A percentile compares a stretch with the other conserved stretches of the same genome.
phyloP scores from a whole-genome alignment of 345 rosid genomes.

The Citrus maxima region DNA sequence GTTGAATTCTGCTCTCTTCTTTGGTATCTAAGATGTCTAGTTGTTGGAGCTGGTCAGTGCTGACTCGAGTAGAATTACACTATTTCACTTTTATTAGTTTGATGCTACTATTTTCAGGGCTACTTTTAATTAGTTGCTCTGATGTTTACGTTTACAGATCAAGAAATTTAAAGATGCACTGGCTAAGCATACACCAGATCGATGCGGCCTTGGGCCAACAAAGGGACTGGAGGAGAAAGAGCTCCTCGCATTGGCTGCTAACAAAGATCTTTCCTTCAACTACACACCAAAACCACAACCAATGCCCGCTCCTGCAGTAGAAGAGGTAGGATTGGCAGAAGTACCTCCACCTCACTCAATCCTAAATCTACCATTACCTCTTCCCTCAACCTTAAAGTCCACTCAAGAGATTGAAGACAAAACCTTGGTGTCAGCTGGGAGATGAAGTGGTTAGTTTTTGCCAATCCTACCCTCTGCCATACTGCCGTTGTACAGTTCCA shows the following conservation, averaged over 20 bases:
- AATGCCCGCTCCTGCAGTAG: conserved; percentile 22
- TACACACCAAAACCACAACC: conserved; percentile 50
- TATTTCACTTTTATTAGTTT: background rate
- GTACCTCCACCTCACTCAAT: conserved; percentile 17
- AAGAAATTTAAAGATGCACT: conserved; percentile 91
- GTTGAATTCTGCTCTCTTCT: background rate
- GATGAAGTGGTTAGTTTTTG: conserved; percentile 27
- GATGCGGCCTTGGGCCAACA: conserved; percentile 75
- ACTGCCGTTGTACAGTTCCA: conserved; percentile 25
- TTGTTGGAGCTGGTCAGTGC: background rate
- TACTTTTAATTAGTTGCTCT: background rate
- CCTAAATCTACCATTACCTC: conserved; percentile 18
- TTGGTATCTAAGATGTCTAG: background rate
- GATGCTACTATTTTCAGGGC: background rate
- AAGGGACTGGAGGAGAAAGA: conserved; percentile 94
- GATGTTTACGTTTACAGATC: conserved; percentile 39
- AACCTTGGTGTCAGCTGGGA: conserved; percentile 39
- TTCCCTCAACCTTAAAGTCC: conserved; percentile 3
- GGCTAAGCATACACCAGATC: conserved; percentile 73
- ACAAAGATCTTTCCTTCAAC: conserved; percentile 75
- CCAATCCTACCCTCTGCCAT: conserved; percentile 8
- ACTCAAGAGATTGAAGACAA: conserved; percentile 33
- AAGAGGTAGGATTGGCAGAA: conserved; percentile 21
- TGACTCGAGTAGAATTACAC: background rate
- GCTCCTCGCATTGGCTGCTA: conserved; percentile 78